Evolutionary conservation across 306 rosid species (phyloP), one percentile per base, ranked within the genome.

Genomic region (Cucumis melo): DNA sequence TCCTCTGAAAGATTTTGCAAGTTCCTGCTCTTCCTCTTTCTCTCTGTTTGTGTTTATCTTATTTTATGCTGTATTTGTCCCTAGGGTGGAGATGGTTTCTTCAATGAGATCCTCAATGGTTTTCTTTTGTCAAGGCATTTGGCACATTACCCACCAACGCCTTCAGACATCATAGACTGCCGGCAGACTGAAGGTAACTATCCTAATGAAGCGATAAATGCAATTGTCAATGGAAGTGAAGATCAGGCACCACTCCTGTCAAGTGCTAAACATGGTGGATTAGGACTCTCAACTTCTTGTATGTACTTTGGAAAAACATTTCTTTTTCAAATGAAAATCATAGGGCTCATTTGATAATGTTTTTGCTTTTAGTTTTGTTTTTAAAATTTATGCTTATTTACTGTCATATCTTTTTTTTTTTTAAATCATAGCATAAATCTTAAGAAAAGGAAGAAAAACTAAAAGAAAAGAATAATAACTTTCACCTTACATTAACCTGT

Each of bases 21-120:
- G 24, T 71, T 71, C 34, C 50, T 17, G 63, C 17, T 41, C 17
- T 23, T 67, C 9, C 32, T 77, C 58, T 79, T 32, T 46, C 71
- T 79, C 50, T 42, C 9, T 46, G 36, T 77, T 5, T 78, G 39
- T 50, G 13, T 55, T 23, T 23, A 76, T 58, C 24, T 42, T 58
- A 58, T 58, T 60, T 60, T 48, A 24, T 8, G 14, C 13, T 77
- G 48, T 27, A 23, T 46, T 15, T 77, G 36, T 50, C 19, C 58
- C n/a, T 21, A 91, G 98, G 98, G 98, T 68, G 98, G 98, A 83
- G 98, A 93, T 83, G 97, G 98, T 50, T 88, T 93, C 81, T 93
- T 93, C 92, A 93, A 93, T 79, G 98, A 93, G 89, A 90, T 93
- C 88, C 97, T 93, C 32, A 93, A 93, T 80, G 98, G 98, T 46